Base-by-base conservation (phyloP, 2,329 filamentous ascomycete species). In the Emmonsiellopsis sp. region DNA sequence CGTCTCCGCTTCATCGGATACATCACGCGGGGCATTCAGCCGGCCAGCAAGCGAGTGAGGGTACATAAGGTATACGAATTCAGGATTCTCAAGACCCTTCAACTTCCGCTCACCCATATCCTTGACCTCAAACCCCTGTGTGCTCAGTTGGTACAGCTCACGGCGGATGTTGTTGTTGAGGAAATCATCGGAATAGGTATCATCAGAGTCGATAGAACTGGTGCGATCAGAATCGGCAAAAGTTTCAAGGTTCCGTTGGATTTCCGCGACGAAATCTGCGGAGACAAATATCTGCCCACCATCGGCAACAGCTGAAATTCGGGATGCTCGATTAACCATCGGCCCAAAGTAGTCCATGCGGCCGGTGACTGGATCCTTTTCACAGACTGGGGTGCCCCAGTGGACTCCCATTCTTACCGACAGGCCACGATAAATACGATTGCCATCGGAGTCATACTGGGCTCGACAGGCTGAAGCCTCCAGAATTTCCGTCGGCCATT, bases 291-390 rank as follows among this genome's bases (percentile, higher is more conserved):
- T 96, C 68, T 98, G 92, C 0, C 93, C 93, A 56, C 93, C 93
- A 67, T 98, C 93, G 37, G 93, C 93, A 43, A 95, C 91, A 21
- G 88, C 86, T 6, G 89, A 93, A 59, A 98, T 95, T 73, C 93
- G 87, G 13, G 93, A 87, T 0, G 93, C 89, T 65, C 94, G 91
- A 72, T 98, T 98, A 64, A 98, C 93, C 90, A 98, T 98, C 11
- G 93, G 93, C 0, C 93, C 93, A 67, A 97, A 98, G 73, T 98
- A 98, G 64, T 98, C 93, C 93, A 98, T 98, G 58, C 93, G 89
- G 54, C 91, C 86, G 1, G 93, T 98, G 49, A 98, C 91, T 0
- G 93, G 93, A 69, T 98, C 93, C 48, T 86, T 87, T 70, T 98
- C 93, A 66, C 90, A 95, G 62, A 98, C 90, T 5, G 92, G 93